Percentiles rank a stretch among this genome's conserved stretches.
phyloP scores from a whole-genome alignment of 2,329 filamentous ascomycete species.

The Epichloe sylvatica region DNA sequence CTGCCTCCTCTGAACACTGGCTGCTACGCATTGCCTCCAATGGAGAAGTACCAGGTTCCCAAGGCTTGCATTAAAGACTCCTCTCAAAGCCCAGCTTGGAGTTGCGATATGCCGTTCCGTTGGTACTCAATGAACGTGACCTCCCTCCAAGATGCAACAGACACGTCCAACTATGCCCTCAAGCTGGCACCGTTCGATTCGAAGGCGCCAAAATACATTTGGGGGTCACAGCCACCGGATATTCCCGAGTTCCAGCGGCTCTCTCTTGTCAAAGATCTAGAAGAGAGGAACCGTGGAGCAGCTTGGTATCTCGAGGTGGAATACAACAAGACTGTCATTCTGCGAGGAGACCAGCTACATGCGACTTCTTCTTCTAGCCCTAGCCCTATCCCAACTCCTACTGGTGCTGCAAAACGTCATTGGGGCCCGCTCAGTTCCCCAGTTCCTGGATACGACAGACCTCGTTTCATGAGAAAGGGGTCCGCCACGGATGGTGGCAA shows the following conservation, averaged over 20 bases:
- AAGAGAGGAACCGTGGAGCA: conserved; percentile 33
- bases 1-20: conserved; percentile 42
- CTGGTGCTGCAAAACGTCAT: conserved; percentile 15
- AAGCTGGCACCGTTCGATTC: conserved; percentile 24
- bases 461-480: conserved; percentile 11
- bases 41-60: conserved; percentile 34
- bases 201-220: conserved; percentile 29
- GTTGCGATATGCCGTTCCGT: conserved; percentile 39
- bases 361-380: not conserved
- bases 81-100: conserved; percentile 46
- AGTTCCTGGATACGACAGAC: conserved; percentile 13
- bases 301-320: conserved; percentile 39
- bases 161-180: conserved; percentile 26
- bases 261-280: conserved; percentile 37
- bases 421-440: conserved; percentile 9
- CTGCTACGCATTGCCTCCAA: conserved; percentile 39
- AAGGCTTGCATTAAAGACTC: conserved; percentile 44
- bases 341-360: conserved; percentile 28
- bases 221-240: conserved; percentile 39
- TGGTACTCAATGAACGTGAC: conserved; percentile 31
- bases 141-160: conserved; percentile 13
- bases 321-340: conserved; percentile 44
- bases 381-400: conserved; percentile 5
- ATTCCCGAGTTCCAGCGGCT: conserved; percentile 26
- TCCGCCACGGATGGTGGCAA: conserved; percentile 31